Evolutionary conservation across 108 stramenopile species (phyloP).

Genomic region (Pseudonitzschia multistriata): DNA sequence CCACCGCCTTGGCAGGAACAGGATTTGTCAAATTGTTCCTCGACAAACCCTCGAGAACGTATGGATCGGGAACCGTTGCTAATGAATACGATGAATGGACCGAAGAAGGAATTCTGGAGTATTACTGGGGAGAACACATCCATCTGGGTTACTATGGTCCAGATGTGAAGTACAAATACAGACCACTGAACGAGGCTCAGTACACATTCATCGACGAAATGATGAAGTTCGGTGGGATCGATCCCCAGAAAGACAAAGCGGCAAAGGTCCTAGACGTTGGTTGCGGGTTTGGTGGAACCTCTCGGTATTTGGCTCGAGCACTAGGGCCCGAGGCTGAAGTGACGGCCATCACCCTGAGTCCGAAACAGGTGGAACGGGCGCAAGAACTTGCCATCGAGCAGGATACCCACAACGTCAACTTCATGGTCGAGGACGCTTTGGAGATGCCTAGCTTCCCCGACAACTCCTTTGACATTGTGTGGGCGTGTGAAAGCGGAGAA

Average conservation of each 20-base stretch:
- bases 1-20: conserved; percentile 60
- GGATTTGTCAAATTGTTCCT: conserved; percentile 62
- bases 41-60: conserved; percentile 79
- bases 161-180: conserved; percentile 80
- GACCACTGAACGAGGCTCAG: conserved; percentile 92
- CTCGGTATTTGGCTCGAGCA: conserved; percentile 86
- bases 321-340: conserved; percentile 75
- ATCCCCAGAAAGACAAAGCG: conserved; percentile 36
- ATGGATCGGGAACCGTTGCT: conserved; percentile 73
- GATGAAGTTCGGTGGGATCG: conserved; percentile 90
- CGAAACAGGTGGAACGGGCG: conserved; percentile 90
- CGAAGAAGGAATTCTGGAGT: conserved; percentile 93
- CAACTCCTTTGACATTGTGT: conserved; percentile 94
- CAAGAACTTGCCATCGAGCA: conserved; percentile 89
- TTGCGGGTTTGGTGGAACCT: conserved; percentile 96
- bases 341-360: conserved; percentile 92
- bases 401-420: conserved; percentile 73
- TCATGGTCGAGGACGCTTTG: conserved; percentile 93
- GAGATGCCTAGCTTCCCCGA: conserved; percentile 89
- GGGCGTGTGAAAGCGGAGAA: conserved; percentile 97
- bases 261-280: conserved; percentile 95
- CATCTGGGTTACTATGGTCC: conserved; percentile 91
- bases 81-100: conserved; percentile 93
- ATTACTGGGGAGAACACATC: conserved; percentile 99
- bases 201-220: conserved; percentile 97